Base-by-base conservation (phyloP, 2,329 filamentous ascomycete species). In the Venturiaceae sp. region DNA sequence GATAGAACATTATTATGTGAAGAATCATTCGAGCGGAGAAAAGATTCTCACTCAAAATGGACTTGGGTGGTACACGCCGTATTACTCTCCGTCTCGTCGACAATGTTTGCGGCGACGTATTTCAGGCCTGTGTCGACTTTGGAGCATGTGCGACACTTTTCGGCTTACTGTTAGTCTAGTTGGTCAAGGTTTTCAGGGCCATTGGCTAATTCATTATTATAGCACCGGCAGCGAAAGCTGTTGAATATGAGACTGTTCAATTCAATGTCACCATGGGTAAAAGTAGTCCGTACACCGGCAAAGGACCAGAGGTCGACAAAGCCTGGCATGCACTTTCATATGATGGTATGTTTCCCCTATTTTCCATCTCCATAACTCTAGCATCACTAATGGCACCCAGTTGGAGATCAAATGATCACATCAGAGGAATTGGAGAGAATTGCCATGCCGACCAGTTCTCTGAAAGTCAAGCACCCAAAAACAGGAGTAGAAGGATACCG, bases 371-470 rank as follows among this genome's bases (percentile, higher is more conserved):
- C 11, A 39, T 39, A n/a, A 39, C 11, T n/a, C n/a, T 11, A 11
- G 11, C n/a, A 11, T 39, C 36, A 11, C 11, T 11, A 11, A 11
- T 39, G n/a, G 11, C 36, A 6, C 81, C 81, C 36, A 39, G 36
- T 85, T 28, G 82, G 82, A 37, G 82, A 85, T 65, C 80, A 82
- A 63, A 82, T 83, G 77, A 80, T 85, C 55, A 77, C 77, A 0
- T 71, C 75, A 23, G 71, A 75, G 5, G 81, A 84, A 63, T 76
- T 83, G 30, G 68, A 75, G 41, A 76, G 75, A 23, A 75, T 85
- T 0, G 76, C 77, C 4, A 79, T 82, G 61, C 77, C 78, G 2
- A 67, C 71, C 37, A 69, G 76, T 23, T 80, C 80, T 0, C 71
- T 84, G n/a, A 78, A 77, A 63, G 77, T 83, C 62, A 79, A 76